These are phyloP conservation scores for Fusarium haematococcum DNA, from an alignment of 2,329 filamentous ascomycete genomes.

Conservation along the genomic window DNA sequence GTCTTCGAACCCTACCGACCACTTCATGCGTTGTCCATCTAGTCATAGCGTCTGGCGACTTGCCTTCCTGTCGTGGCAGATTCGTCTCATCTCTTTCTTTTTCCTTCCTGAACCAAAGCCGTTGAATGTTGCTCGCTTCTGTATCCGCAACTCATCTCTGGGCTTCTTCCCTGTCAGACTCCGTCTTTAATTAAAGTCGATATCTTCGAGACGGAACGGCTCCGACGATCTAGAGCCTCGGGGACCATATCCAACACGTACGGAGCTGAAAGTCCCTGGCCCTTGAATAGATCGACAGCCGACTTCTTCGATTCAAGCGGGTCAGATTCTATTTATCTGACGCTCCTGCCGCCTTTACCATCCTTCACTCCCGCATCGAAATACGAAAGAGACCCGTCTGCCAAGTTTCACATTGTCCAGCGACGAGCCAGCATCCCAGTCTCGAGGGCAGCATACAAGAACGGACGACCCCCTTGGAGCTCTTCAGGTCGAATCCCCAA, in stretches of 20 bases:
- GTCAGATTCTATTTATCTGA: slow-evolving; percentile 36
- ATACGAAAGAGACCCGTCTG: slow-evolving; percentile 32
- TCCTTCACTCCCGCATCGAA: slow-evolving; percentile 24
- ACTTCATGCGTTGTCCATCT: slow-evolving; percentile 45
- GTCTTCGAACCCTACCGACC: slow-evolving; percentile 45
- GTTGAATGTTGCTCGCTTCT: slow-evolving; percentile 25
- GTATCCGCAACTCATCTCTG: slow-evolving; percentile 29
- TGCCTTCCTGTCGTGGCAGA: slow-evolving; percentile 41
- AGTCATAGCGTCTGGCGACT: slow-evolving; percentile 41
- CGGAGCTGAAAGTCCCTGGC: slow-evolving; percentile 27
- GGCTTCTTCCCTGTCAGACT: slow-evolving; percentile 10
- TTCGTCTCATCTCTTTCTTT: slow-evolving; percentile 46
- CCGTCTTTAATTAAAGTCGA: slow-evolving; percentile 26
- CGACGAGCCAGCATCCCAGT: slow-evolving; percentile 25
- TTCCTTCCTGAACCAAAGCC: slow-evolving; percentile 33
- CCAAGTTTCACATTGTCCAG: slow-evolving; percentile 29
- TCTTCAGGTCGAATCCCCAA: slow-evolving; percentile 31
- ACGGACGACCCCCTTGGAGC: slow-evolving; percentile 30
- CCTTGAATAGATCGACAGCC: slow-evolving; percentile 37
- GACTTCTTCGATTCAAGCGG: slow-evolving; percentile 37
- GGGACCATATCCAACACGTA: slow-evolving; percentile 17
- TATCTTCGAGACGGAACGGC: slow-evolving; percentile 26
- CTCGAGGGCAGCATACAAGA: slow-evolving; percentile 35
- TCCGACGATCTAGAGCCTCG: slow-evolving; percentile 32
- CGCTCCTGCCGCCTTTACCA: slow-evolving; percentile 25